Evolutionary conservation across 2,329 filamentous ascomycete species (phyloP).

Genomic region (Fusarium sp.): DNA sequence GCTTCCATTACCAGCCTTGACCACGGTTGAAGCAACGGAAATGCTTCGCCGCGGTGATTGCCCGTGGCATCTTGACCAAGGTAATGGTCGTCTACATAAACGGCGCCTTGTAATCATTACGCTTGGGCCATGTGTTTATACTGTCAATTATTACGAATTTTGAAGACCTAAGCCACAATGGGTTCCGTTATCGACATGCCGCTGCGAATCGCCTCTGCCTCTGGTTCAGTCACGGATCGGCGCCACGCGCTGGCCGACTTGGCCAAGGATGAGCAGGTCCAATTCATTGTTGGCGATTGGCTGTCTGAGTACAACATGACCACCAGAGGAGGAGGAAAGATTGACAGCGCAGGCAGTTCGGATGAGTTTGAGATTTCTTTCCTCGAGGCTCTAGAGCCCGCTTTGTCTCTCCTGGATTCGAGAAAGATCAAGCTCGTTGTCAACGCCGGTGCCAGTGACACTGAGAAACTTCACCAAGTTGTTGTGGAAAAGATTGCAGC

Average conservation of each 20-base stretch:
- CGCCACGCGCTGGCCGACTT: conserved; percentile 43
- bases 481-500: conserved; percentile 43
- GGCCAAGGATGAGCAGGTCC: conserved; percentile 43
- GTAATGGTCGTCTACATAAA: not conserved
- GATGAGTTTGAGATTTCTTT: conserved; percentile 57
- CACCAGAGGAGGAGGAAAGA: conserved; percentile 45
- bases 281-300: conserved; percentile 49
- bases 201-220: not conserved
- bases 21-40: not conserved
- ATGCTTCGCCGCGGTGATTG: not conserved
- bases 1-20: not conserved
- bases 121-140: not conserved
- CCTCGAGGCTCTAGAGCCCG: conserved; percentile 47
- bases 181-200: not conserved
- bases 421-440: conserved; percentile 51
- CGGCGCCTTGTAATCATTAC: not conserved
- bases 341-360: conserved; percentile 40
- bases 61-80: not conserved
- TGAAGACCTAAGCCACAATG: not conserved
- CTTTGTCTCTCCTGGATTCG: conserved; percentile 45
- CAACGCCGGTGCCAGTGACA: conserved; percentile 52
- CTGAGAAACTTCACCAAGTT: conserved; percentile 36
- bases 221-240: conserved; percentile 30
- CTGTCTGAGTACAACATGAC: conserved; percentile 49
- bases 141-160: not conserved